Evolutionary conservation across 2,329 filamentous ascomycete species (phyloP), one percentile per base, ranked within the genome.

Genomic region (Hypoxylon rubiginosum): DNA sequence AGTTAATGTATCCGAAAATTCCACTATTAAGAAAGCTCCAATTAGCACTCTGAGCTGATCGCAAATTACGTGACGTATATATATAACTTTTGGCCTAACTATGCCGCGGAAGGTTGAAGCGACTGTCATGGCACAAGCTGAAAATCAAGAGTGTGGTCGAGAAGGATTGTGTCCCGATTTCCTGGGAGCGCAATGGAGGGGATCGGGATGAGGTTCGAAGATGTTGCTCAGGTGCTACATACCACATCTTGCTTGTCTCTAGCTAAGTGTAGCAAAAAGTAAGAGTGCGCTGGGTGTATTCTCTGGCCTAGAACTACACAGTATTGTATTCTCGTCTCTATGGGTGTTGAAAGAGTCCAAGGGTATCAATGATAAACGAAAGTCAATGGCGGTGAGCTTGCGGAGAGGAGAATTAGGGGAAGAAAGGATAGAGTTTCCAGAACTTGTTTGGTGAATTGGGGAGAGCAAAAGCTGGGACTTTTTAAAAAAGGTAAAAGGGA

Each of bases 1-100:
- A 98, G 86, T 98, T 98, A 86, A 98, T 93, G 88, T 98, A 98
- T 77, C 95, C 95, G 85, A 98, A 97, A 83, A 96, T 97, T 82
- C 93, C 93, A 90, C 92, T 95, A 64, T 66, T 63, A 68, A 54
- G 67, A 61, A 43, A 49, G 66, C 68, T 49, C 41, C 58, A 70
- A 66, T 69, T 64, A 77, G 78, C 70, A 77, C 67, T 68, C 49
- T 28, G 26, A 62, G 54, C 43, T 43, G 49, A 63, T 34, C 24
- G 43, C 49, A 66, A 69, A 32, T 53, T 46, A 34, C 32, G 4
- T 36, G 39, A 28, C 26, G 26, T 28, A 32, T 49, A 7, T 39
- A 30, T 49, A 52, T 17, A 36, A 11, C 24, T 51, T 30, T 52
- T 43, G 39, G 51, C 49, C 62, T 24, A 41, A n/a, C 32, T 43